These are phyloP conservation scores for Hypoxylon cercidicola DNA, from an alignment of 495 filamentous ascomycete genomes.

Conservation along the genomic window DNA sequence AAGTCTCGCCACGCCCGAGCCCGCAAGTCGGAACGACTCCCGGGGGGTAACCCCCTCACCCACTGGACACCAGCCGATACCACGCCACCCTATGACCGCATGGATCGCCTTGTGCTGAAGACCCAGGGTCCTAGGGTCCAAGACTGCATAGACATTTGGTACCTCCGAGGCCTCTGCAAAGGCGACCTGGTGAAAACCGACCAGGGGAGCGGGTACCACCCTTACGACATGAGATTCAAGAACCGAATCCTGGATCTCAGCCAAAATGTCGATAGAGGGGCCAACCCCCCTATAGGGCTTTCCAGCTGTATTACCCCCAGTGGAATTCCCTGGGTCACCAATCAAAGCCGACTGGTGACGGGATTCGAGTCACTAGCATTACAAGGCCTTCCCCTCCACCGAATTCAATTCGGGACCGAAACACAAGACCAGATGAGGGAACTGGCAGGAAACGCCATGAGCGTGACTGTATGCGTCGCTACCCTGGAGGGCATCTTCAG, in stretches of 20 bases:
- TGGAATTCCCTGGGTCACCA: conserved; percentile 71
- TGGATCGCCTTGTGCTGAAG: conserved; percentile 48
- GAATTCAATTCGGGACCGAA: conserved; percentile 71
- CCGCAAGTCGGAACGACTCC: conserved; percentile 58
- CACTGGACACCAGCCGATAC: conserved; percentile 64
- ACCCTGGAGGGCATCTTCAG: conserved; percentile 60
- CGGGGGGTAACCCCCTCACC: conserved; percentile 64
- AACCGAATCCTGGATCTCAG: conserved; percentile 72
- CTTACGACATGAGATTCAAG: conserved; percentile 72
- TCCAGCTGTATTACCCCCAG: conserved; percentile 76
- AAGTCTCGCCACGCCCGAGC: conserved; percentile 65
- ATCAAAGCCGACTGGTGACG: conserved; percentile 69
- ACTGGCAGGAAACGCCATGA: conserved; percentile 88
- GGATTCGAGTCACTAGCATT: conserved; percentile 74
- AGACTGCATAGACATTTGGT: conserved; percentile 75
- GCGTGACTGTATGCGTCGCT: conserved; percentile 75
- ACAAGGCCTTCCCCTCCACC: conserved; percentile 76
- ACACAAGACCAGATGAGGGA: conserved; percentile 72
- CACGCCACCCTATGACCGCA: conserved; percentile 65
- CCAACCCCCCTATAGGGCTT: conserved; percentile 61
- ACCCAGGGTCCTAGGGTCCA: conserved; percentile 67
- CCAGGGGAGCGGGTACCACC: not conserved
- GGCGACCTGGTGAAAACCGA: conserved; percentile 26
- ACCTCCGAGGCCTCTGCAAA: conserved; percentile 55
- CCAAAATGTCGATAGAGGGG: conserved; percentile 75